phyloP scores from a whole-genome alignment of 2,329 filamentous ascomycete genomes.

The Plectosphaerella cucumerina region DNA sequence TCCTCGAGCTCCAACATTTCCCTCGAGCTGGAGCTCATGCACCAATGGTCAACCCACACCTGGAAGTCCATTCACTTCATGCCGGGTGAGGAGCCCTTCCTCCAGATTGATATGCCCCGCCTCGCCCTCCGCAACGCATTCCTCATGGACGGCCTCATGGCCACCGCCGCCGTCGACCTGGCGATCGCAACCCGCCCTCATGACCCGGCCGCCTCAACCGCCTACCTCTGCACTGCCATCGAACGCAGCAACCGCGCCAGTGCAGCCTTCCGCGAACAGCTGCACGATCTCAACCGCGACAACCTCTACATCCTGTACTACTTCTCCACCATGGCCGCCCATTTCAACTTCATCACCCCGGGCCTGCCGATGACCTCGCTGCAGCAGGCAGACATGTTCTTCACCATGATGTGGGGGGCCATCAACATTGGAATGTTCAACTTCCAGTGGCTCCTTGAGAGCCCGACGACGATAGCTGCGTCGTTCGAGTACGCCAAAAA shows the following conservation, averaged over 20 bases:
- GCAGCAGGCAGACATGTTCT: constrained; percentile 3
- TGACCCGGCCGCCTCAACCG: neutral
- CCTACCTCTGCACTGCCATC: constrained; percentile 6
- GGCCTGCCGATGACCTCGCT: neutral
- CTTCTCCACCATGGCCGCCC: constrained; percentile 5
- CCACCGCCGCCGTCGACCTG: constrained; percentile 1
- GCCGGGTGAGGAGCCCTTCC: constrained; percentile 27
- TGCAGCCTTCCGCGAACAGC: constrained; percentile 12
- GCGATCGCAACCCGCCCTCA: neutral
- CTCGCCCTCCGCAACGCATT: constrained; percentile 30
- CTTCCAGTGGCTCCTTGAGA: neutral
- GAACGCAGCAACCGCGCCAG: constrained; percentile 6
- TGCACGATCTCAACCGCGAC: constrained; percentile 17
- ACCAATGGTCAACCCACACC: constrained; percentile 43
- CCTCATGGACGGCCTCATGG: constrained; percentile 29
- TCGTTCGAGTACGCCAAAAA: neutral
- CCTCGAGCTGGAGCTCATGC: constrained; percentile 45
- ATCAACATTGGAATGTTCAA: neutral
- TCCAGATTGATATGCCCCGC: constrained; percentile 26
- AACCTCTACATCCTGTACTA: constrained; percentile 16
- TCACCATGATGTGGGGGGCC: constrained; percentile 5
- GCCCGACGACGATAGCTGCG: neutral
- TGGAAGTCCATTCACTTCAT: constrained; percentile 34
- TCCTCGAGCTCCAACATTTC: neutral
- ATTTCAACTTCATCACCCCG: constrained; percentile 4